A percentile compares a stretch with the other conserved stretches of the same genome.
Conservation (phyloP, 2,329 filamentous ascomycete species). For the Xylariomycetidae sp. region DNA sequence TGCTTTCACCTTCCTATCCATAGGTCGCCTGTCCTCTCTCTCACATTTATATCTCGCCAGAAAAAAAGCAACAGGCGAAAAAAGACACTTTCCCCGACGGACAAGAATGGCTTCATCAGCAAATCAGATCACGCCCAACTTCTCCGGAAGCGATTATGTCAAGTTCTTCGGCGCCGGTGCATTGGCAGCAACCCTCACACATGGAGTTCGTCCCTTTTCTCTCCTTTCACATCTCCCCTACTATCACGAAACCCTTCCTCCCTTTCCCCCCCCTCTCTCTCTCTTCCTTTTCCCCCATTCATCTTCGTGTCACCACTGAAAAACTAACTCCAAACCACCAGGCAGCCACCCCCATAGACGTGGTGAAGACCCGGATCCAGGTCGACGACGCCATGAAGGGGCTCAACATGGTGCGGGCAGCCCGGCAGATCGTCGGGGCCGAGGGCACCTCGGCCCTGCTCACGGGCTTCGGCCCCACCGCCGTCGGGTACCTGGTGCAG, state of each 20-base stretch:
- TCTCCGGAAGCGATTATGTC: constrained; percentile 39
- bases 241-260: too few species aligned
- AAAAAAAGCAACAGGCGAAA: too few species aligned
- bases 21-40: too few species aligned
- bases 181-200: constrained; percentile 46
- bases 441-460: constrained; percentile 77
- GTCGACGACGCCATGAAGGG: constrained; percentile 84
- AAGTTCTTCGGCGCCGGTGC: constrained; percentile 52
- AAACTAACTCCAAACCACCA: constrained; percentile 23
- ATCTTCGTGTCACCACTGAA: background rate
- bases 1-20: too few species aligned
- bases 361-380: constrained; percentile 89
- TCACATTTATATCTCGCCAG: too few species aligned
- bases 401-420: constrained; percentile 74
- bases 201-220: constrained; percentile 36
- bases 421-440: constrained; percentile 69
- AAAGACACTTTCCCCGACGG: too few species aligned
- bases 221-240: too few species aligned
- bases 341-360: constrained; percentile 54
- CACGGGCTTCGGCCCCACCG: constrained; percentile 80
- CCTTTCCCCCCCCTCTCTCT: background rate
- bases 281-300: background rate
- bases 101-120: constrained; percentile 7
- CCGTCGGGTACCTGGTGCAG: constrained; percentile 84
- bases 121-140: constrained; percentile 30